These are phyloP conservation scores for Didymella glomerata DNA, from an alignment of 2,329 filamentous ascomycete genomes.

Conservation along the genomic window DNA sequence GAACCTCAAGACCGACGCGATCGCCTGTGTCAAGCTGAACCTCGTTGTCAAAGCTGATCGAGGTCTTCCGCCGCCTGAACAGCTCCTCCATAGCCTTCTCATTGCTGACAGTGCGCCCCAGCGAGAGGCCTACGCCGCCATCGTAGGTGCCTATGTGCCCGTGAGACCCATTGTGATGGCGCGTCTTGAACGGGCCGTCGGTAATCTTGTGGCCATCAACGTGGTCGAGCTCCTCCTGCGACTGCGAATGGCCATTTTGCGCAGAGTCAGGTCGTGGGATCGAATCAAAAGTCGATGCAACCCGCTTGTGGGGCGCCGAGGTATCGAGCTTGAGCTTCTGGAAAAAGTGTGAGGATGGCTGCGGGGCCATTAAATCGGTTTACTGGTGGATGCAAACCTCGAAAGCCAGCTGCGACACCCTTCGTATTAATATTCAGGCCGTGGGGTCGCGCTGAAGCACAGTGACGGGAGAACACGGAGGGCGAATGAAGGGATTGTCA, in stretches of 20 bases:
- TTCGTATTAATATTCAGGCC: conserved; percentile 41
- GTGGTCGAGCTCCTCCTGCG: conserved; percentile 34
- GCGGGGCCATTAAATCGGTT: conserved; percentile 51
- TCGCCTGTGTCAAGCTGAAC: conserved; percentile 54
- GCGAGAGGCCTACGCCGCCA: conserved; percentile 27
- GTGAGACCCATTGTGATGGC: conserved; percentile 30
- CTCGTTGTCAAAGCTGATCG: conserved; percentile 53
- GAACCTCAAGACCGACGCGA: conserved; percentile 49
- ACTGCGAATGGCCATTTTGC: conserved; percentile 34
- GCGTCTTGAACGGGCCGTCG: conserved; percentile 30
- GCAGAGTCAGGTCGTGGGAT: conserved; percentile 43
- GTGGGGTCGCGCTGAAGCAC: conserved; percentile 40
- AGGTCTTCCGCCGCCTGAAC: conserved; percentile 47
- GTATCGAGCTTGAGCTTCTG: conserved; percentile 55
- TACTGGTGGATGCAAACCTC: conserved; percentile 49
- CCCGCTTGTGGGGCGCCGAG: conserved; percentile 44
- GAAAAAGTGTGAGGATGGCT: conserved; percentile 52
- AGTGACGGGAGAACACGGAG: conserved; percentile 39
- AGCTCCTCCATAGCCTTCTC: conserved; percentile 39
- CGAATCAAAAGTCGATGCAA: conserved; percentile 50
- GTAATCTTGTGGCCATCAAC: conserved; percentile 30
- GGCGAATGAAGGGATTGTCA: conserved; percentile 32
- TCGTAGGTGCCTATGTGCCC: conserved; percentile 30
- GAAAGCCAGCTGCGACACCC: conserved; percentile 20
- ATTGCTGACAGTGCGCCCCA: conserved; percentile 36